phyloP scores from a whole-genome alignment of 1,139 yeast genomes.

The Geotrichum histeridarum region DNA sequence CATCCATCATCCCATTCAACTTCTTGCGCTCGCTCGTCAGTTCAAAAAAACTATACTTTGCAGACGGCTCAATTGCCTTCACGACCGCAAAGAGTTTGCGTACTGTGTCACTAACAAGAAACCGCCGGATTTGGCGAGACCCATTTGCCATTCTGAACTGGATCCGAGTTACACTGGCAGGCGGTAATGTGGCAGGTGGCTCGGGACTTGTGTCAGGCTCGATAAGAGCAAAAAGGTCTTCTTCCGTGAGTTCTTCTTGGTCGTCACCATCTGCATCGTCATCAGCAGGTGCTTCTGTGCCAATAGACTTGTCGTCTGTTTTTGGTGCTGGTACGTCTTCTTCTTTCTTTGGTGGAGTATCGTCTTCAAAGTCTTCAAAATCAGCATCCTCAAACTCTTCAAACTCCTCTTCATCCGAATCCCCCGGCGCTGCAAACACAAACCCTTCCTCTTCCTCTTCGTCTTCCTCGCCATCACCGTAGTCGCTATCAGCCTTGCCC shows the following conservation, averaged over 20 bases:
- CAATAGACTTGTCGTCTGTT: conserved; percentile 19
- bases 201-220: conserved; percentile 52
- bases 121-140: conserved; percentile 67
- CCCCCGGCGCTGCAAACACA: not conserved
- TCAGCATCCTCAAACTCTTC: conserved; percentile 20
- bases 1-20: conserved; percentile 53
- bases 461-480: conserved; percentile 22
- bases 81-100: conserved; percentile 55
- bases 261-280: conserved; percentile 7
- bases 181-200: conserved; percentile 45
- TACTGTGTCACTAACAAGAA: conserved; percentile 54
- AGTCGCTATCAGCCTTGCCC: conserved; percentile 33
- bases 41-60: conserved; percentile 49
- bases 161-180: conserved; percentile 61
- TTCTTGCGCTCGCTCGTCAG: conserved; percentile 59
- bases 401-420: conserved; percentile 23
- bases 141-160: conserved; percentile 89
- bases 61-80: conserved; percentile 49
- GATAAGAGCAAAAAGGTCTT: conserved; percentile 44
- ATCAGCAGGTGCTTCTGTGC: conserved; percentile 28
- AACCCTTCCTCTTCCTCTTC: conserved; percentile 16
- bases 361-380: conserved; percentile 10
- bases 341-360: not conserved
- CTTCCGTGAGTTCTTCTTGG: conserved; percentile 23
- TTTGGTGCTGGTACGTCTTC: conserved; percentile 3